phyloP scores from a whole-genome alignment of 441 rosid species.

The Aleurites moluccanus region DNA sequence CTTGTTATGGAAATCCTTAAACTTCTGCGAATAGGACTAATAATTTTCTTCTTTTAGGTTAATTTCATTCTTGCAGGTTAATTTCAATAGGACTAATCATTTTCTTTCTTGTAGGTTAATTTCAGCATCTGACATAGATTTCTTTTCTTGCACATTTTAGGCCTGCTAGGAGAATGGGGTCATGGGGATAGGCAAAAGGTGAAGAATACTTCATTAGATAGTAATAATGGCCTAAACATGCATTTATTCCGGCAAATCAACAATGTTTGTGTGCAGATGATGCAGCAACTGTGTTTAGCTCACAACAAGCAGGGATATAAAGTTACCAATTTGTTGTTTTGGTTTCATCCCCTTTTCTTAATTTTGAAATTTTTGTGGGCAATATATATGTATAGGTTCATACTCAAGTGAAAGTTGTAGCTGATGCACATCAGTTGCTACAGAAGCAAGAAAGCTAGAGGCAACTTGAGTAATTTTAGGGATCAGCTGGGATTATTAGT shows the following conservation, averaged over 20 bases:
- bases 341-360: neutral
- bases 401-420: conserved; percentile 30
- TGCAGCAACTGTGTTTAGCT: conserved; percentile 27
- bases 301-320: conserved; percentile 31
- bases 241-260: conserved; percentile 16
- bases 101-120: neutral
- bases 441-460: conserved; percentile 31
- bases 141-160: conserved; percentile 6
- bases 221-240: neutral
- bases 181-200: conserved; percentile 5
- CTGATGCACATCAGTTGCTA: conserved; percentile 36
- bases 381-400: conserved; percentile 25
- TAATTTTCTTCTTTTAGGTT: conserved; percentile 28
- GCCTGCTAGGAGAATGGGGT: conserved; percentile 24
- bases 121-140: neutral
- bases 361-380: neutral
- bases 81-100: neutral
- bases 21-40: neutral
- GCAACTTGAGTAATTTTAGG: conserved; percentile 46
- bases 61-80: conserved; percentile 23
- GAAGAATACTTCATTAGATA: neutral
- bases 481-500: conserved; percentile 24
- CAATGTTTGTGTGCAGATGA: conserved; percentile 32
- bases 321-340: neutral
- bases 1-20: conserved; percentile 18